Base-by-base conservation (phyloP, 208 protist genomes). In the Leishmania lainsoni region DNA sequence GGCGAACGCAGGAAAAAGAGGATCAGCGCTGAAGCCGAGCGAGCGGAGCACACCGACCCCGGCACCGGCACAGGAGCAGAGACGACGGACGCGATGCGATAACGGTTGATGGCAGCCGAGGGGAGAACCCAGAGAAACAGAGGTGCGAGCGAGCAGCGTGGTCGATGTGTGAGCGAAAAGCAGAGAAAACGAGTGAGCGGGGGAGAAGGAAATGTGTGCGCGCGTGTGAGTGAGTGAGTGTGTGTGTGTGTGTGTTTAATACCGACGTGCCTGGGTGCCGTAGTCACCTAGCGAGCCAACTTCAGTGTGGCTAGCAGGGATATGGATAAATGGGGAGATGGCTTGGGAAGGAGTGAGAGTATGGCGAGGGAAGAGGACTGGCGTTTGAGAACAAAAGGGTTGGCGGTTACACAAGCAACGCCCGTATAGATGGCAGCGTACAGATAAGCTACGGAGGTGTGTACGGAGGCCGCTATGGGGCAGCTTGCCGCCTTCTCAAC, bases 1-100 rank as follows among this genome's bases (percentile, higher is more conserved):
- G n/a, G 42, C 42, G 76, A 68, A 61, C 83, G 39, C 26, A 51
- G 76, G 39, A 72, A 75, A 77, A 63, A 81, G 51, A 75, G 29
- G 49, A 4, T 63, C 8, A n/a, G 32, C 61, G 59, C n/a, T 10
- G 71, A 49, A 76, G 65, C 76, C n/a, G 54, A 26, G 39, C 26
- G 51, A 20, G 63, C 26, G 22, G n/a, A 63, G n/a, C 14, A 72
- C 49, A 59, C 42, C 10, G 69, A 14, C 32, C 51, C 9, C 26
- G 32, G 12, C 29, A 14, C 61, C 12, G 61, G 12, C 29, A 10
- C 61, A 16, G 20, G 20, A 0, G 22, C 61, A 29, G 14, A 20
- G 42, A 39, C 61, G 20, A 39, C 39, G 29, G 14, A 63, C 26
- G 26, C 58, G 58, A 63, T 29, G 4, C 6, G 5, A n/a, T 63